These are phyloP conservation scores for Prunus yedoensis DNA, from an alignment of 331 rosid genomes.

Conservation along the genomic window DNA sequence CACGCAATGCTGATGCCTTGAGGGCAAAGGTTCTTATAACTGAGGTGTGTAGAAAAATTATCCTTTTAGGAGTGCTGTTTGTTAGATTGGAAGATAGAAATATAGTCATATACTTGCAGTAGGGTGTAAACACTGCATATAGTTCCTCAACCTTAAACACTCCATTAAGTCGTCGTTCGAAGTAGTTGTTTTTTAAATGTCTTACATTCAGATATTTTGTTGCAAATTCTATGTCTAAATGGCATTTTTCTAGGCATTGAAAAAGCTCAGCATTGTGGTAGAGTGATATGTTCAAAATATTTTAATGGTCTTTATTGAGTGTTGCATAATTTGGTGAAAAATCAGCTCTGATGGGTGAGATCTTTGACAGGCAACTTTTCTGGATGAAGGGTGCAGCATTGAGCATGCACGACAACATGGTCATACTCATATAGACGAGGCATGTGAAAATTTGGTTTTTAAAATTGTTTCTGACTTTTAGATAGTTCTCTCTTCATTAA, in stretches of 20 bases:
- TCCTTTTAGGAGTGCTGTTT: background rate
- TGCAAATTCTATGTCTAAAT: background rate
- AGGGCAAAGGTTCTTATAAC: constrained; percentile 97
- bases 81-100: background rate
- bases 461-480: constrained; percentile 6
- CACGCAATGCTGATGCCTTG: constrained; percentile 92
- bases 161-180: background rate
- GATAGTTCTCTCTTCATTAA: background rate
- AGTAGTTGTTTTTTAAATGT: background rate
- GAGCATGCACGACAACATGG: constrained; percentile 90
- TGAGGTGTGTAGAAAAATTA: constrained; percentile 51
- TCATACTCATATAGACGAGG: constrained; percentile 88
- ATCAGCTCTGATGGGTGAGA: constrained; percentile 22
- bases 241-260: background rate
- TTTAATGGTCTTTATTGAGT: background rate
- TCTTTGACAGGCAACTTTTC: constrained; percentile 77
- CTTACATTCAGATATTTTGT: background rate
- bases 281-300: background rate
- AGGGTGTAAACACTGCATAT: background rate
- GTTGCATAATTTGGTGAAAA: constrained; percentile 4
- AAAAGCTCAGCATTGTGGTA: background rate
- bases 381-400: constrained; percentile 70
- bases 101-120: background rate
- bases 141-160: no score
- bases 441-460: constrained; percentile 27